Percentiles rank a stretch among this genome's conserved stretches.
phyloP scores from a whole-genome alignment of 176 grass and related monocot genomes.

The Cenchrus americanus region DNA sequence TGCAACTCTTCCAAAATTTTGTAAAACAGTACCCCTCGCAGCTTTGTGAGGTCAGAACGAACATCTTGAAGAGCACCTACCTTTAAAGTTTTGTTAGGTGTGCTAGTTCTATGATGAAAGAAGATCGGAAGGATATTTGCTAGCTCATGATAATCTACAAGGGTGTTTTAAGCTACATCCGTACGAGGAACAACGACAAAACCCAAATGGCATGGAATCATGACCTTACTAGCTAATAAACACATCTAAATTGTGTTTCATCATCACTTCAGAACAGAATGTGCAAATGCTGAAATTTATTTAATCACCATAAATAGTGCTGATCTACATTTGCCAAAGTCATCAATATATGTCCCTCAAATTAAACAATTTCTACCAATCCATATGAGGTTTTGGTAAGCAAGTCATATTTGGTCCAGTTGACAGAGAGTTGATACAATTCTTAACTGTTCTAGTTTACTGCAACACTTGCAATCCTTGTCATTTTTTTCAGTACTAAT shows the following conservation, averaged over 20 bases:
- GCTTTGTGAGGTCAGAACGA: constrained; percentile 90
- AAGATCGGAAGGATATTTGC: constrained; percentile 39
- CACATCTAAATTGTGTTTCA: not conserved
- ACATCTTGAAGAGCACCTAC: constrained; percentile 99
- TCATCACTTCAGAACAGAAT: constrained; percentile 14
- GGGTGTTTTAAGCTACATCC: not conserved
- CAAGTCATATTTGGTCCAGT: not conserved
- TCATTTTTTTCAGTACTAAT: not conserved
- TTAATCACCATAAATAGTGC: not conserved
- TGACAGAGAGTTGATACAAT: not conserved
- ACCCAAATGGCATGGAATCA: constrained; percentile 16
- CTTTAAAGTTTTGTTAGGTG: constrained; percentile 61
- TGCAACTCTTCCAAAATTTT: constrained; percentile 99
- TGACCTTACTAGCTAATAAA: constrained; percentile 18
- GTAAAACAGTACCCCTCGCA: constrained; percentile 86
- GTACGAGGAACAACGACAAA: not conserved
- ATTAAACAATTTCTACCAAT: not conserved
- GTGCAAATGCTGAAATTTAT: constrained; percentile 23
- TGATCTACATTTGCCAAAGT: not conserved
- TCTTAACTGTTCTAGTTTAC: not conserved
- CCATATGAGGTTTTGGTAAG: not conserved
- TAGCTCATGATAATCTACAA: constrained; percentile 10
- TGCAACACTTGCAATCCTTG: not conserved
- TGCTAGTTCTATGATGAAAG: constrained; percentile 32
- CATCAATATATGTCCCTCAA: not conserved